Evolutionary conservation across 2,329 filamentous ascomycete genomes (phyloP).

Genomic region (Claviceps sp.): DNA sequence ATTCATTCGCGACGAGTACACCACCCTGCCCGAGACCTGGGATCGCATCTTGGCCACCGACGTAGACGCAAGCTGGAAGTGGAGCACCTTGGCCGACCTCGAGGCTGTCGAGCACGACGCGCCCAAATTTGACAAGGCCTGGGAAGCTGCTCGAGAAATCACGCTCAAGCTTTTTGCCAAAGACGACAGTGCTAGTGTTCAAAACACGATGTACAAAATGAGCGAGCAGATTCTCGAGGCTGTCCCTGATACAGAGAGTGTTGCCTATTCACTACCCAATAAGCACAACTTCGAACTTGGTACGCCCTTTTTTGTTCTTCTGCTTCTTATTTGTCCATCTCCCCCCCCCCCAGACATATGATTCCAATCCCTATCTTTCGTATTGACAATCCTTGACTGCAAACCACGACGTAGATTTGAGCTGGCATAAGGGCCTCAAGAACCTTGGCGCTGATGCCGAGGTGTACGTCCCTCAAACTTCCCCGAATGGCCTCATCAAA

Average conservation of each 20-base stretch:
- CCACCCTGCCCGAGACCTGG: conserved; percentile 78
- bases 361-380: not conserved
- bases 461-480: conserved; percentile 84
- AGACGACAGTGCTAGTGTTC: conserved; percentile 84
- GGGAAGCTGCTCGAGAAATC: conserved; percentile 62
- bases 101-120: conserved; percentile 51
- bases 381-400: not conserved
- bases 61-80: conserved; percentile 76
- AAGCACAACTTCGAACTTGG: conserved; percentile 98
- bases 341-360: not conserved
- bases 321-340: not conserved
- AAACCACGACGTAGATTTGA: conserved; percentile 49
- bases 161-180: conserved; percentile 86
- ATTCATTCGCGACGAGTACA: conserved; percentile 88
- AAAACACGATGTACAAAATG: conserved; percentile 99
- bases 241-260: conserved; percentile 56
- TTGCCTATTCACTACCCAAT: conserved; percentile 82
- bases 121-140: conserved; percentile 65
- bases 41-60: conserved; percentile 93
- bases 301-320: conserved; percentile 29
- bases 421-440: conserved; percentile 90
- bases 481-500: conserved; percentile 90
- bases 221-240: conserved; percentile 68
- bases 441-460: conserved; percentile 94
- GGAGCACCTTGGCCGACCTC: conserved; percentile 57